phyloP scores from a whole-genome alignment of 108 stramenopile species.

The Pseudonitzschia pungens region DNA sequence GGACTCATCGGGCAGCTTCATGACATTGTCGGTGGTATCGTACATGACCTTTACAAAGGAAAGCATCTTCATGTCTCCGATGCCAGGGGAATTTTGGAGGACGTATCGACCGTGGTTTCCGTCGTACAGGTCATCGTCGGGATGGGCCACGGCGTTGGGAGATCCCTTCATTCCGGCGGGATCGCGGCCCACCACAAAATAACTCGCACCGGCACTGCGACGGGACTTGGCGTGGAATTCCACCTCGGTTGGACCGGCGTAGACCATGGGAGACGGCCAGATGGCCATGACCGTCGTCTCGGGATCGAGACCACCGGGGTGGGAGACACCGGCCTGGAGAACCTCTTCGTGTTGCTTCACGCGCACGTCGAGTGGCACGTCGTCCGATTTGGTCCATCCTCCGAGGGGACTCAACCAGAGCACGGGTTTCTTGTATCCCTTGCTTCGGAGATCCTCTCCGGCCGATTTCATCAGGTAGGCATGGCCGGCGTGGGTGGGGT shows the following conservation, averaged over 20 bases:
- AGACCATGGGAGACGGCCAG: constrained; percentile 99
- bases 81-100: constrained; percentile 91
- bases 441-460: constrained; percentile 83
- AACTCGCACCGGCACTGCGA: constrained; percentile 92
- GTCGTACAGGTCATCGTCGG: constrained; percentile 96
- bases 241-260: constrained; percentile 99
- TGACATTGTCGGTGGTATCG: constrained; percentile 93
- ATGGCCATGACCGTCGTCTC: constrained; percentile 98
- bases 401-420: constrained; percentile 97
- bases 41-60: constrained; percentile 99
- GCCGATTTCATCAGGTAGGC: constrained; percentile 97
- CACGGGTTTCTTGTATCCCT: constrained; percentile 95
- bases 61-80: constrained; percentile 94
- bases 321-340: constrained; percentile 77
- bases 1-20: constrained; percentile 90
- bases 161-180: constrained; percentile 98
- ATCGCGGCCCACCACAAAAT: constrained; percentile 97
- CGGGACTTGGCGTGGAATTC: constrained; percentile 98
- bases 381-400: constrained; percentile 98
- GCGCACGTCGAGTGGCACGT: constrained; percentile 97
- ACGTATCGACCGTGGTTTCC: constrained; percentile 97
- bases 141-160: constrained; percentile 78
- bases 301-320: constrained; percentile 94
- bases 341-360: constrained; percentile 98
- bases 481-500: constrained; percentile 98